Base-by-base conservation (phyloP, 2,329 filamentous ascomycete species). In the Hypoxylon sp. region DNA sequence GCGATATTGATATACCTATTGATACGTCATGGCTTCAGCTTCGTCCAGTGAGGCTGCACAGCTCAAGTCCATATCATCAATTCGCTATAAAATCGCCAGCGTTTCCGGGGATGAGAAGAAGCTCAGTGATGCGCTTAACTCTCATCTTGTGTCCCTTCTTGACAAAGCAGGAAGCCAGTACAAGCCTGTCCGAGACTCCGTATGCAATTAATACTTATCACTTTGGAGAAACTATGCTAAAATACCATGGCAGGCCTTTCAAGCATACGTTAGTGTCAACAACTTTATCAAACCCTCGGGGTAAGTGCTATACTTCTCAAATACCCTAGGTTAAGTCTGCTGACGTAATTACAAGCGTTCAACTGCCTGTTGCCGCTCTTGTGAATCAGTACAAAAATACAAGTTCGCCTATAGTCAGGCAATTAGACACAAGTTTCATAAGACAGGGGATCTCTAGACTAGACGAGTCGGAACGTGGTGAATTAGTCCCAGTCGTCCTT, bases 301-400 rank as follows among this genome's bases (percentile, higher is more conserved):
- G 84, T 85, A 78, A 54, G 79, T 69, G 51, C 17, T 46, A 28
- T 57, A 49, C 28, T 20, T 61, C 4, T 65, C 44, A 30, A 26
- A 28, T 37, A 24, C 19, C 32, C 26, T n/a, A n/a, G n/a, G n/a
- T 1, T 6, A 28, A n/a, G 34, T 39, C 43, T 52, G 41, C 50
- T 56, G 46, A 59, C 43, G 28, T 47, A 11, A 10, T 46, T 26
- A 19, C 65, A 65, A 85, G 85, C 50, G 88, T 97, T 67, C 84
- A 94, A 56, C 82, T 99, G 5, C 95, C 95, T 0, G 93, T 98
- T 11, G 85, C 87, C n/a, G 87, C 89, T 15, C 83, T 99, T 17
- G 78, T 98, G 56, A 90, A 93, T 70, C 95, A 98, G 76, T 97
- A 97, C 83, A 97, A 96, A 77, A 87, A 91, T 20, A 87, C 87